phyloP scores from a whole-genome alignment of 139 green algal genomes.

The Monoraphidium neglectum region DNA sequence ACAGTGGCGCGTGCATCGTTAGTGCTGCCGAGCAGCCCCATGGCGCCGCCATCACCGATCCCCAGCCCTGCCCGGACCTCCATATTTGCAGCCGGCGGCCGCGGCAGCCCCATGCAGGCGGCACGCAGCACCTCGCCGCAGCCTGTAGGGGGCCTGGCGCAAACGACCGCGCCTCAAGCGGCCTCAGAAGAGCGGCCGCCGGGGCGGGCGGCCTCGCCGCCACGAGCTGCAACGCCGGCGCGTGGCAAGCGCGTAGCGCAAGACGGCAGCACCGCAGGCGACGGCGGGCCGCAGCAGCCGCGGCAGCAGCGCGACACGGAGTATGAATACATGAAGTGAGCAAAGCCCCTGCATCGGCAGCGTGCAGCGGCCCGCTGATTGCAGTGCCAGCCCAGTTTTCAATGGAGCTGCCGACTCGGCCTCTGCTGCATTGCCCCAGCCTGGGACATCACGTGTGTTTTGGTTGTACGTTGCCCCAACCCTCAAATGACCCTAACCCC shows the following conservation, averaged over 20 bases:
- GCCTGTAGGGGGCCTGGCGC: neutral
- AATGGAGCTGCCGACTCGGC: neutral
- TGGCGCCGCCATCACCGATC: conserved; percentile 10
- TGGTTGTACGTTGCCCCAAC: neutral
- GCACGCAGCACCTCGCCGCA: neutral
- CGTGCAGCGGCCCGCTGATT: neutral
- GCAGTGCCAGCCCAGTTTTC: neutral
- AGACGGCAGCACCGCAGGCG: too few species aligned
- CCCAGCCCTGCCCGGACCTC: too few species aligned
- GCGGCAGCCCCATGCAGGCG: neutral
- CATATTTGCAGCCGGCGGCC: neutral
- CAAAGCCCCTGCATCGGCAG: neutral
- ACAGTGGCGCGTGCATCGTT: neutral
- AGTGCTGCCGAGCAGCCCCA: conserved; percentile 23
- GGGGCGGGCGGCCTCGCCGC: too few species aligned
- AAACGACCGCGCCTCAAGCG: neutral
- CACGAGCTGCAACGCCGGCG: too few species aligned
- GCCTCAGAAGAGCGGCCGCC: neutral
- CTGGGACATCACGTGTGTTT: neutral
- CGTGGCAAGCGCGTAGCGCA: too few species aligned
- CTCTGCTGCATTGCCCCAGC: neutral
- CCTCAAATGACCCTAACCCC: neutral
- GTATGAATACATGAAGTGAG: too few species aligned
- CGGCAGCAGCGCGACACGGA: too few species aligned
- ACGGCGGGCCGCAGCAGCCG: too few species aligned